phyloP scores from a whole-genome alignment of 176 grass and related monocot genomes.

The Triticum aestivum region DNA sequence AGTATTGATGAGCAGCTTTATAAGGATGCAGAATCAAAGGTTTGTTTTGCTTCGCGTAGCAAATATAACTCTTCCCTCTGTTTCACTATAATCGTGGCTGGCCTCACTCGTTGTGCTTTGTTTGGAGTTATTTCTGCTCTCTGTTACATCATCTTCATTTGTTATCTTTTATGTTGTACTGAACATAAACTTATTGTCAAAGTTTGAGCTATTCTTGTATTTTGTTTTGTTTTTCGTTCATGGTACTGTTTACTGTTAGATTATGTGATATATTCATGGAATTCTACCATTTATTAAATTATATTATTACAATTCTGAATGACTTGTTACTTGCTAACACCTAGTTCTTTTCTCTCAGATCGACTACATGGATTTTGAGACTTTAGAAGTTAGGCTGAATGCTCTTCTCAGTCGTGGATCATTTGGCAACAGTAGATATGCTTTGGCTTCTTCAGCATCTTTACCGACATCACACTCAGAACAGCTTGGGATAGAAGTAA shows the following conservation, averaged over 20 bases:
- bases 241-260: neutral
- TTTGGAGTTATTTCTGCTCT: neutral
- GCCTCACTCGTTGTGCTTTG: neutral
- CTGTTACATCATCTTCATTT: neutral
- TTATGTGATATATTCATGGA: neutral
- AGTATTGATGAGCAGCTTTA: conserved; percentile 33
- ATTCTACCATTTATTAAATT: neutral
- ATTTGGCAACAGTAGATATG: neutral
- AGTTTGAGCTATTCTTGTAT: conserved; percentile 2
- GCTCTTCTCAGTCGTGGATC: conserved; percentile 19
- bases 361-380: conserved; percentile 38
- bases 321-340: conserved; percentile 31
- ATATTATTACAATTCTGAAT: conserved; percentile 6
- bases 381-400: conserved; percentile 26
- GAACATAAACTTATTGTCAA: neutral
- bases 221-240: neutral
- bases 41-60: conserved; percentile 31
- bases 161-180: neutral
- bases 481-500: conserved; percentile 29
- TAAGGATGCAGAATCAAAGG: conserved; percentile 15
- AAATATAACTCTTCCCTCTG: conserved; percentile 1
- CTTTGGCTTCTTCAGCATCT: conserved; percentile 13
- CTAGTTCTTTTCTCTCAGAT: conserved; percentile 23
- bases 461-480: neutral
- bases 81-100: neutral